Conservation (phyloP, 352 stramenopile genomes). For the Plasmopara halstedii region DNA sequence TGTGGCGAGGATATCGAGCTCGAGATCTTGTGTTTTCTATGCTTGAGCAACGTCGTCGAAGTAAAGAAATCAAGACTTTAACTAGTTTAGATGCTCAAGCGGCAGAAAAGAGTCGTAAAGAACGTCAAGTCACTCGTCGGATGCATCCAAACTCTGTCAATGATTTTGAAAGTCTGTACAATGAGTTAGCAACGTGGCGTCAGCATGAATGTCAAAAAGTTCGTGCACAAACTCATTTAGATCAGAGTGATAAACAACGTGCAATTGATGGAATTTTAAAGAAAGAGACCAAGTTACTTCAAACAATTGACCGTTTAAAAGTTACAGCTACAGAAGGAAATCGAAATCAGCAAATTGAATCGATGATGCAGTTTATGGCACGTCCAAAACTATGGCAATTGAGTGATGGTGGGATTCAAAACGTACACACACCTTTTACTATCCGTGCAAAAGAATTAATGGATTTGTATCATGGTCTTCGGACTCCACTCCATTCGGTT, state of each 20-base stretch:
- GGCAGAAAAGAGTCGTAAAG: slow-evolving; percentile 41
- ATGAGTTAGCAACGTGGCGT: slow-evolving; percentile 90
- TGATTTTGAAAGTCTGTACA: slow-evolving; percentile 91
- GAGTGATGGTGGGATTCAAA: slow-evolving; percentile 81
- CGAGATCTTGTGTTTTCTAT: slow-evolving; percentile 42
- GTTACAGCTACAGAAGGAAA: slow-evolving; percentile 70
- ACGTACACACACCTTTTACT: slow-evolving; percentile 87
- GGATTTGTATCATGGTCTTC: slow-evolving; percentile 81
- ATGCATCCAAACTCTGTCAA: slow-evolving; percentile 80
- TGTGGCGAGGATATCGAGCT: slow-evolving; percentile 80
- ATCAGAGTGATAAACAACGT: slow-evolving; percentile 23
- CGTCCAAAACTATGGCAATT: slow-evolving; percentile 89
- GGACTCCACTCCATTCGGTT: slow-evolving; percentile 39
- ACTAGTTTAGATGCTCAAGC: slow-evolving; percentile 36
- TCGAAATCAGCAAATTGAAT: slow-evolving; percentile 75
- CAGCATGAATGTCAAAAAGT: slow-evolving; percentile 79
- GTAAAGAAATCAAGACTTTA: slow-evolving; percentile 6
- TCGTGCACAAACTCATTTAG: slow-evolving; percentile 30
- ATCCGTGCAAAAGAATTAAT: slow-evolving; percentile 84
- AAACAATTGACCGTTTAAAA: slow-evolving; percentile 88
- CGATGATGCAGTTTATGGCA: slow-evolving; percentile 86
- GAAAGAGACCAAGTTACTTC: slow-evolving; percentile 81
- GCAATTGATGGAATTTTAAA: slow-evolving; percentile 54
- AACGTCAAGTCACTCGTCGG: slow-evolving; percentile 73
- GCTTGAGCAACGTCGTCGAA: slow-evolving; percentile 27